phyloP scores from a whole-genome alignment of 768 basidiomycete genomes.

The Xerocomellus amylosporus region DNA sequence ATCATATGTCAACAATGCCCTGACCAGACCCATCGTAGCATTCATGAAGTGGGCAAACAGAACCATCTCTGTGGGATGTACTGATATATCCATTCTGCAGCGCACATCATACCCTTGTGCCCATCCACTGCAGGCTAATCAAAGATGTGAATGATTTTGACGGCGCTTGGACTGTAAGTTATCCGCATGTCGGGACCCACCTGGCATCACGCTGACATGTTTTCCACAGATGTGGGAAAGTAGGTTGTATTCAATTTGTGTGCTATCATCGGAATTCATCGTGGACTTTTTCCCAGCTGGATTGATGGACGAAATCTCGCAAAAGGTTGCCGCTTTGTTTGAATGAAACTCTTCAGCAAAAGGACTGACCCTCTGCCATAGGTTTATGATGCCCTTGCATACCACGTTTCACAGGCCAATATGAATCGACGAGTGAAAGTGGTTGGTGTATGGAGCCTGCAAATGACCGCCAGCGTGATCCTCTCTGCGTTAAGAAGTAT shows the following conservation, averaged over 20 bases:
- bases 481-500: conserved; percentile 72
- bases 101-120: conserved; percentile 89
- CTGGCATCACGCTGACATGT: conserved; percentile 1
- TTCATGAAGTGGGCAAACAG: conserved; percentile 84
- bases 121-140: conserved; percentile 87
- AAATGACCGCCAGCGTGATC: conserved; percentile 88
- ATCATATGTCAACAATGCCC: conserved; percentile 87
- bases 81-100: conserved; percentile 39
- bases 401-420: conserved; percentile 90
- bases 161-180: conserved; percentile 90
- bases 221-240: conserved; percentile 83
- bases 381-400: conserved; percentile 90
- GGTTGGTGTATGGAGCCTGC: conserved; percentile 92
- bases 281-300: conserved; percentile 59
- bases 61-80: neutral
- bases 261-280: neutral
- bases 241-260: conserved; percentile 37
- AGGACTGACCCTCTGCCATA: conserved; percentile 27
- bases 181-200: neutral
- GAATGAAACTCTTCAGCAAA: neutral
- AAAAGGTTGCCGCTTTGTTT: conserved; percentile 52
- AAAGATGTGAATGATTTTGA: conserved; percentile 87
- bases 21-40: conserved; percentile 93
- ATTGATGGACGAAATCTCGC: conserved; percentile 84
- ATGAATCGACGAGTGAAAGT: conserved; percentile 86